Evolutionary conservation across 179 eudicot genomes (phyloP).

Genomic region (Corrigiola litoralis): DNA sequence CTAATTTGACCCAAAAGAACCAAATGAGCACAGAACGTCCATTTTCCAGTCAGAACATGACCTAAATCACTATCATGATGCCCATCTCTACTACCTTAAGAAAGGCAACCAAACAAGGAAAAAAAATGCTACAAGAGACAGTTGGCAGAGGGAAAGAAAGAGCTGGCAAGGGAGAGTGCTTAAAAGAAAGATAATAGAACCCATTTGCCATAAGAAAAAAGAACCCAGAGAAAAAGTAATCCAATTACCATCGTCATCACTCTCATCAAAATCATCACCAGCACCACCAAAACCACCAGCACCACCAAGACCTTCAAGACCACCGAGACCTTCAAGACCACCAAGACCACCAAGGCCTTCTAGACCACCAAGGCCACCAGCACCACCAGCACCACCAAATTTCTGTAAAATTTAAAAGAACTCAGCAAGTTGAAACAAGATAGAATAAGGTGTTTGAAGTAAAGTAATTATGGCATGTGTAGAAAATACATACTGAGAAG

Average conservation of each 20-base stretch:
- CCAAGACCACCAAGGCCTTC: slow-evolving; percentile 36
- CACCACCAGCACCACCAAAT: slow-evolving; percentile 44
- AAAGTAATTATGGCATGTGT: not conserved
- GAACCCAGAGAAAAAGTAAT: not conserved
- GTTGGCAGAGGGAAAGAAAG: too few relatives aligned
- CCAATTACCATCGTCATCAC: slow-evolving; percentile 66
- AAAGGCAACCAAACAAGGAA: too few relatives aligned
- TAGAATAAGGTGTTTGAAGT: not conserved
- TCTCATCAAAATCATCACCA: slow-evolving; percentile 59
- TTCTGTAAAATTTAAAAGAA: slow-evolving; percentile 35
- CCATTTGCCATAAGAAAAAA: too few relatives aligned
- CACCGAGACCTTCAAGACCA: slow-evolving; percentile 19
- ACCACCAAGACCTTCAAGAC: slow-evolving; percentile 34
- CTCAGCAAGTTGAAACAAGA: slow-evolving; percentile 10
- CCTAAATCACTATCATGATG: too few relatives aligned
- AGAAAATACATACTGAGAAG: slow-evolving; percentile 68
- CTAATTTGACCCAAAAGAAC: too few relatives aligned
- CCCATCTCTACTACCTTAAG: too few relatives aligned
- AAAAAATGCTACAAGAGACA: too few relatives aligned
- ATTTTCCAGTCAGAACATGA: too few relatives aligned
- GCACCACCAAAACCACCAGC: slow-evolving; percentile 21
- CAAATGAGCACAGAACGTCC: too few relatives aligned
- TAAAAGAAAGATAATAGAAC: too few relatives aligned
- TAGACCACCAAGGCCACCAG: slow-evolving; percentile 17
- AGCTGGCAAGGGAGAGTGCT: too few relatives aligned